A percentile compares a stretch with the other conserved stretches of the same genome.
phyloP scores from a whole-genome alignment of 305 asterid genomes.

The Fraxinus nigra region DNA sequence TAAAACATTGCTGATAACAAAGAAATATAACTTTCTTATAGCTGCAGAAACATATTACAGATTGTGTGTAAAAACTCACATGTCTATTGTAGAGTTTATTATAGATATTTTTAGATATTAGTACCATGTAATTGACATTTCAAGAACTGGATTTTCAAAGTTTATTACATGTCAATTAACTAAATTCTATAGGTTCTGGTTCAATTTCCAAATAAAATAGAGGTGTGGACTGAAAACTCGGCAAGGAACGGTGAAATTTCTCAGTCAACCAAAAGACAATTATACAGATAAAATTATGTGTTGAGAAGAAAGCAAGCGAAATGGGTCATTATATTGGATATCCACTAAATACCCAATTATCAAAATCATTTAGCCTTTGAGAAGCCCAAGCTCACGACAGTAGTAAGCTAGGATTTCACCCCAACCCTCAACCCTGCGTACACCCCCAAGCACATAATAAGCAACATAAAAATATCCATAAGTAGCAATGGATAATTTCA shows the following conservation, averaged over 20 bases:
- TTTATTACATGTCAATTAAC: neutral
- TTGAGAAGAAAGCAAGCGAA: neutral
- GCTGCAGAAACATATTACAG: slow-evolving; percentile 6
- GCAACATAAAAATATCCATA: neutral
- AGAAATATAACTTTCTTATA: neutral
- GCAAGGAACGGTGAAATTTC: neutral
- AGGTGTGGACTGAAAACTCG: neutral
- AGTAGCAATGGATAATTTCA: neutral
- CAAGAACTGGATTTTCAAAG: neutral
- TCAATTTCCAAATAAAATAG: neutral
- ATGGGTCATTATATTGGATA: neutral
- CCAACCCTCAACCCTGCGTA: neutral
- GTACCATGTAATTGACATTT: neutral
- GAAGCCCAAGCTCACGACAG: neutral
- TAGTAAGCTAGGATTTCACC: neutral
- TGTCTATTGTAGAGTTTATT: neutral
- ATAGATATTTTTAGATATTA: neutral
- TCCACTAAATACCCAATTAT: neutral
- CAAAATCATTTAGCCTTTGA: neutral
- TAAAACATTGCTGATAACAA: neutral
- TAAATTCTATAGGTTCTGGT: neutral
- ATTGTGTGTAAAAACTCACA: slow-evolving; percentile 8
- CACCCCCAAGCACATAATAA: neutral
- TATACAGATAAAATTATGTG: neutral
- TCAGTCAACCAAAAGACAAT: neutral